phyloP scores from a whole-genome alignment of 306 rosid genomes.

The Casuarina cunninghamiana region DNA sequence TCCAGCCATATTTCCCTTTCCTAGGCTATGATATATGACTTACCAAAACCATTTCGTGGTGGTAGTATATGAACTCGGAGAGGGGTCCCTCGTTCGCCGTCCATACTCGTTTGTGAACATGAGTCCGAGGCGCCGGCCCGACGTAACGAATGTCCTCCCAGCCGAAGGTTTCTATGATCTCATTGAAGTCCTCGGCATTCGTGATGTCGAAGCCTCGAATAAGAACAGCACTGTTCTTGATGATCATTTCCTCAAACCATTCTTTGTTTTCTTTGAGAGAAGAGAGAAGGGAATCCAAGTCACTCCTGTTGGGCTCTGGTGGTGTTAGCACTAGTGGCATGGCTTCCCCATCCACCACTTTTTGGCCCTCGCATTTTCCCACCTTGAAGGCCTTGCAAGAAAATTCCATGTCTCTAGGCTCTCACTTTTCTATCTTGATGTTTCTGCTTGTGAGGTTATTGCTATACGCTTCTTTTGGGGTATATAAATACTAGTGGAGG shows the following conservation, averaged over 20 bases:
- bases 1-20: too few relatives aligned
- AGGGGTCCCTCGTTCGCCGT: constrained; percentile 96
- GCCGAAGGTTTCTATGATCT: constrained; percentile 53
- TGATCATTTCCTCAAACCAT: constrained; percentile 75
- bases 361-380: constrained; percentile 75
- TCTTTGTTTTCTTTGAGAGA: constrained; percentile 50
- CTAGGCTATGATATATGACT: constrained; percentile 9
- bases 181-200: constrained; percentile 65
- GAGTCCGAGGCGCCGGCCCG: constrained; percentile 86
- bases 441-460: constrained; percentile 13
- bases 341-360: constrained; percentile 70
- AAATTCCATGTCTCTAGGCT: constrained; percentile 42
- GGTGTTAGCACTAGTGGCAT: constrained; percentile 71
- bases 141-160: constrained; percentile 84
- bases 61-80: constrained; percentile 76
- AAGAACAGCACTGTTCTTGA: constrained; percentile 70
- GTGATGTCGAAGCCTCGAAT: constrained; percentile 61
- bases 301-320: constrained; percentile 33
- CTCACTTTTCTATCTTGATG: constrained; percentile 15
- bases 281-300: constrained; percentile 43
- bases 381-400: constrained; percentile 58
- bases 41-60: constrained; percentile 97
- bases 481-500: neutral
- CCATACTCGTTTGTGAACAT: constrained; percentile 70
- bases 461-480: neutral